Percentiles rank a stretch among this genome's conserved stretches.
Conservation (phyloP, 495 filamentous ascomycete species). For the Aspergillus sclerotiicarbonarius region DNA sequence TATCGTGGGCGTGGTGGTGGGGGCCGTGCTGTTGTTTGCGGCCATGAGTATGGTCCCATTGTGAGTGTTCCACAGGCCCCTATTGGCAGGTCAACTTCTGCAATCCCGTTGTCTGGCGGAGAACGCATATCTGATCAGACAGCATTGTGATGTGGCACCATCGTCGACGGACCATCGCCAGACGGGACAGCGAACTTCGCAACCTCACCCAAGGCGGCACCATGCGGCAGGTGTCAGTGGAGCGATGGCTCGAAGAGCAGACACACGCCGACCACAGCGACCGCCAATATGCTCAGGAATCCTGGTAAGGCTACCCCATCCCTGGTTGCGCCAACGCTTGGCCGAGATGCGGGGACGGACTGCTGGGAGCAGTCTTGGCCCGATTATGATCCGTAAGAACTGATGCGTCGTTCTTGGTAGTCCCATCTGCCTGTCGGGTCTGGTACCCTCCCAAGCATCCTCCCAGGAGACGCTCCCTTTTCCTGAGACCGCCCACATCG, state of each 20-base stretch:
- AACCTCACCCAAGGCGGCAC: constrained; percentile 16
- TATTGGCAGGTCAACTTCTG: too few relatives aligned
- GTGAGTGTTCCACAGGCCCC: constrained; percentile 21
- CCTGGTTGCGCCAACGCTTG: constrained; percentile 23
- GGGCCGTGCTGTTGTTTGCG: constrained; percentile 30
- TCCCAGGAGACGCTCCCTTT: constrained; percentile 2
- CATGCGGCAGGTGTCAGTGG: constrained; percentile 22
- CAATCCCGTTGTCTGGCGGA: not conserved
- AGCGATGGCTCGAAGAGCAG: constrained; percentile 33
- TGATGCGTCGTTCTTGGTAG: constrained; percentile 9
- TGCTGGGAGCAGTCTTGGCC: not conserved
- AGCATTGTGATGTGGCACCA: constrained; percentile 30
- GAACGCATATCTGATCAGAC: not conserved
- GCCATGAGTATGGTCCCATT: constrained; percentile 35
- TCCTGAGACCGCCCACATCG: constrained; percentile 3
- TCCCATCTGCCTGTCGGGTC: constrained; percentile 20
- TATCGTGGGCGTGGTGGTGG: constrained; percentile 37
- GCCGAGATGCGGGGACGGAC: constrained; percentile 3
- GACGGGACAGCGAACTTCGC: constrained; percentile 16
- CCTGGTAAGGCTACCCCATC: constrained; percentile 28
- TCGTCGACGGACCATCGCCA: constrained; percentile 10
- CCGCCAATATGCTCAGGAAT: constrained; percentile 26
- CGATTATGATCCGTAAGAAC: not conserved
- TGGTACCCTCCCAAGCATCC: constrained; percentile 8
- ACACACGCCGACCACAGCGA: constrained; percentile 17